Evolutionary conservation across 805 yeast species (phyloP).

Genomic region (Lipomyces sp.): DNA sequence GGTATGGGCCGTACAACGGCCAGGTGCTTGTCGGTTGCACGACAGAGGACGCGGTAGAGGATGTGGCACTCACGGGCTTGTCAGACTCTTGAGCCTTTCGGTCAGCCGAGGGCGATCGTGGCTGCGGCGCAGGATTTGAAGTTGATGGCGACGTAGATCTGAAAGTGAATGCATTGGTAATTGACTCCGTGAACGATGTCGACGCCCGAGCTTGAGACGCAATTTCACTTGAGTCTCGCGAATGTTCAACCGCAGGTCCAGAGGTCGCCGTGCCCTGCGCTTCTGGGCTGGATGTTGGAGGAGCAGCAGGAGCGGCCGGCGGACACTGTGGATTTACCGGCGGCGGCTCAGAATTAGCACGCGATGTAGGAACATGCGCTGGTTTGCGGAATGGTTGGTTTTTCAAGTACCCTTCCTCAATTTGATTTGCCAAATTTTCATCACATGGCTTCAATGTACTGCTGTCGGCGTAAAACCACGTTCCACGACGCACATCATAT

Average conservation of each 20-base stretch:
- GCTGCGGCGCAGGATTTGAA: background rate
- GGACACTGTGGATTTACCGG: background rate
- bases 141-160: conserved; percentile 21
- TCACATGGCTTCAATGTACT: conserved; percentile 54
- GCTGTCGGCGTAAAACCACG: conserved; percentile 70
- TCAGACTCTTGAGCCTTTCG: conserved; percentile 7
- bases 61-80: background rate
- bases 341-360: background rate
- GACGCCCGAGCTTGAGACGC: conserved; percentile 13
- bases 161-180: conserved; percentile 31
- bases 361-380: conserved; percentile 1
- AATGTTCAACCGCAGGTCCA: background rate
- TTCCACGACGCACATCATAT: conserved; percentile 80
- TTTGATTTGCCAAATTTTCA: conserved; percentile 54
- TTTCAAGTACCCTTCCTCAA: conserved; percentile 61
- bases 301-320: background rate
- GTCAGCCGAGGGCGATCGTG: conserved; percentile 15
- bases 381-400: conserved; percentile 47
- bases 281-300: background rate
- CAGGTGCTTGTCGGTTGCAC: conserved; percentile 27
- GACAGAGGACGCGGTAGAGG: background rate
- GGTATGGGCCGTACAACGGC: conserved; percentile 39
- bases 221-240: background rate
- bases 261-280: background rate
- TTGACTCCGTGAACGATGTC: conserved; percentile 29